Percentiles rank a stretch among this genome's conserved stretches.
phyloP scores from a whole-genome alignment of 2,329 filamentous ascomycete species.

The Exophiala sp. region DNA sequence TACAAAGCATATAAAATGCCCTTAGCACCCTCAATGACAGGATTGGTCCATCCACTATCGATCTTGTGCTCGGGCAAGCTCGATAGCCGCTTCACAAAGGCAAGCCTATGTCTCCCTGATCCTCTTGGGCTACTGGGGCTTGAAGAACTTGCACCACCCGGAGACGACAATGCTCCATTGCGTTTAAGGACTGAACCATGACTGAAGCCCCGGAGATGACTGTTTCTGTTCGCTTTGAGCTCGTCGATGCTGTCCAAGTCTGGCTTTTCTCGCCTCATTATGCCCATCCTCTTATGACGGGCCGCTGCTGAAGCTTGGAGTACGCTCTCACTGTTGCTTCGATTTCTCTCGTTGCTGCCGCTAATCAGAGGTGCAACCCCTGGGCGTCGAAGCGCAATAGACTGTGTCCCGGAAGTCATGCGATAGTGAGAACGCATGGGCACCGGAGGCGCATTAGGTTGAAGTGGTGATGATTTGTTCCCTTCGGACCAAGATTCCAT shows the following conservation, averaged over 20 bases:
- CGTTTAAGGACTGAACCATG: slow-evolving; percentile 52
- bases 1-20: slow-evolving; percentile 55
- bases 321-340: slow-evolving; percentile 62
- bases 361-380: slow-evolving; percentile 62
- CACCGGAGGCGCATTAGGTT: slow-evolving; percentile 66
- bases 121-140: slow-evolving; percentile 45
- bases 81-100: slow-evolving; percentile 51
- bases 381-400: slow-evolving; percentile 59
- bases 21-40: slow-evolving; percentile 54
- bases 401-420: slow-evolving; percentile 38
- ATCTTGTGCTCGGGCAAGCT: slow-evolving; percentile 56
- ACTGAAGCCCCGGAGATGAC: slow-evolving; percentile 56
- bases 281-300: slow-evolving; percentile 59
- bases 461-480: slow-evolving; percentile 23
- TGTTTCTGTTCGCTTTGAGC: slow-evolving; percentile 48
- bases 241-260: slow-evolving; percentile 55
- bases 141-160: slow-evolving; percentile 37
- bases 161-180: slow-evolving; percentile 31
- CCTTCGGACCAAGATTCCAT: slow-evolving; percentile 30
- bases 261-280: slow-evolving; percentile 55
- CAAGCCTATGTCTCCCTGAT: slow-evolving; percentile 39
- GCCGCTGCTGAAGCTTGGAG: slow-evolving; percentile 45
- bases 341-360: slow-evolving; percentile 58
- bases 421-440: slow-evolving; percentile 79
- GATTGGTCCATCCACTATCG: slow-evolving; percentile 45